These are phyloP conservation scores for Leccinum subtestaceum DNA, from an alignment of 768 basidiomycete species.

Conservation along the genomic window DNA sequence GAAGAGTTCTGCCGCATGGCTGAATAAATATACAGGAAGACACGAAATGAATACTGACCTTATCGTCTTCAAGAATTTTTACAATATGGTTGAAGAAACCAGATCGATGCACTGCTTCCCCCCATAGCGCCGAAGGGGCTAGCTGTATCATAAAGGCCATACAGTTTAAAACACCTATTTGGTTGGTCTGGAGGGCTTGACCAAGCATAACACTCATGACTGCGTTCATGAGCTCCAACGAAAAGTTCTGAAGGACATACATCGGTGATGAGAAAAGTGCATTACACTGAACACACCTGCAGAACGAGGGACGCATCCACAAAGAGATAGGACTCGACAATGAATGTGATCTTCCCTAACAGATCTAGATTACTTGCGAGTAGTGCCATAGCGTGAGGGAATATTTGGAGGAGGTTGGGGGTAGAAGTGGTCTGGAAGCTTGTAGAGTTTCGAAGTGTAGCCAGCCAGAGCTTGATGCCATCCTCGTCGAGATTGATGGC, in stretches of 20 bases:
- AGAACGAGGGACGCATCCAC: constrained; percentile 61
- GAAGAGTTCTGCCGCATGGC: constrained; percentile 26
- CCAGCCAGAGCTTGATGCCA: constrained; percentile 71
- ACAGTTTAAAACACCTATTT: constrained; percentile 59
- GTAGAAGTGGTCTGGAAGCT: constrained; percentile 48
- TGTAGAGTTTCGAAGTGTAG: constrained; percentile 63
- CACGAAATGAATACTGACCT: constrained; percentile 43
- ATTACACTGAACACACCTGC: constrained; percentile 45
- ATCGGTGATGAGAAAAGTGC: constrained; percentile 2
- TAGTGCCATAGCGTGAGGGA: constrained; percentile 59
- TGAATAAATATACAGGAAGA: constrained; percentile 9
- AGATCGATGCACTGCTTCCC: constrained; percentile 65
- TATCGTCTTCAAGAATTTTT: constrained; percentile 58
- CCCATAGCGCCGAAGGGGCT: constrained; percentile 65
- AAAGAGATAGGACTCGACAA: constrained; percentile 79
- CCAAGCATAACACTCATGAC: constrained; percentile 51
- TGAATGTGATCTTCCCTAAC: constrained; percentile 60
- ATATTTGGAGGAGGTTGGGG: constrained; percentile 57
- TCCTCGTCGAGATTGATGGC: constrained; percentile 76
- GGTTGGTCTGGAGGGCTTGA: constrained; percentile 49
- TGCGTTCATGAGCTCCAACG: constrained; percentile 55
- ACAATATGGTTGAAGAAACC: constrained; percentile 69
- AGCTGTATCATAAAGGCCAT: constrained; percentile 62
- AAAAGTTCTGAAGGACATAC: constrained; percentile 42
- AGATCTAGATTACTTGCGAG: constrained; percentile 71